Conservation (phyloP, 352 stramenopile species). For the Saprolegnia parasitica region DNA sequence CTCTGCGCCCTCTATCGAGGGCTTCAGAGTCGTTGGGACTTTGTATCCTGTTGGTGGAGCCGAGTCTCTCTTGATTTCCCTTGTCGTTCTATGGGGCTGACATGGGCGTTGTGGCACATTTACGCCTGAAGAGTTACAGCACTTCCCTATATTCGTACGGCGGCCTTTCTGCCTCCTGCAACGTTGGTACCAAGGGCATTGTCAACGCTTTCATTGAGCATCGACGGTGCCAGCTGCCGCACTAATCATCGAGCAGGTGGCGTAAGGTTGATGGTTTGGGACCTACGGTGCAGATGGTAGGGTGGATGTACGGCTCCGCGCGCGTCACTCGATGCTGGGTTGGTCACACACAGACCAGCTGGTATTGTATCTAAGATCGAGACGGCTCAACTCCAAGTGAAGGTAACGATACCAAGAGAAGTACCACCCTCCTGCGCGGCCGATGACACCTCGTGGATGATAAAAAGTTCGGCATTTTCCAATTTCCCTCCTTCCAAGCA, state of each 20-base stretch:
- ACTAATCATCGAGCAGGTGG: background rate
- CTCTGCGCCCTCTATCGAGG: background rate
- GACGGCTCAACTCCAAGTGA: background rate
- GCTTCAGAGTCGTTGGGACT: too few species aligned
- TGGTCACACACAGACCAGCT: background rate
- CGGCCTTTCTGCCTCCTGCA: background rate
- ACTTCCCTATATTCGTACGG: too few species aligned
- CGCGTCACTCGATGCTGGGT: background rate
- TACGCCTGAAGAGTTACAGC: too few species aligned
- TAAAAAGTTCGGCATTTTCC: background rate
- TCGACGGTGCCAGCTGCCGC: too few species aligned
- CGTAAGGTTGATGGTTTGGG: background rate
- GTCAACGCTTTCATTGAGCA: too few species aligned
- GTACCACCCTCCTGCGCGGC: too few species aligned
- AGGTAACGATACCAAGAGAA: background rate
- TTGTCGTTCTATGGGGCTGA: too few species aligned
- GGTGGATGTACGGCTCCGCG: background rate
- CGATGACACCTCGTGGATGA: background rate
- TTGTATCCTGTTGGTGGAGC: too few species aligned
- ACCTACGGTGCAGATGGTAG: background rate
- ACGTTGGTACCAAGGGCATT: background rate
- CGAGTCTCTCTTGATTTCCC: too few species aligned
- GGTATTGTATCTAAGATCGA: background rate
- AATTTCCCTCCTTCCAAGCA: constrained; percentile 6
- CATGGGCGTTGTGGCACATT: too few species aligned